Evolutionary conservation across 2,329 filamentous ascomycete species (phyloP).

Genomic region (Colletotrichum somersetense): DNA sequence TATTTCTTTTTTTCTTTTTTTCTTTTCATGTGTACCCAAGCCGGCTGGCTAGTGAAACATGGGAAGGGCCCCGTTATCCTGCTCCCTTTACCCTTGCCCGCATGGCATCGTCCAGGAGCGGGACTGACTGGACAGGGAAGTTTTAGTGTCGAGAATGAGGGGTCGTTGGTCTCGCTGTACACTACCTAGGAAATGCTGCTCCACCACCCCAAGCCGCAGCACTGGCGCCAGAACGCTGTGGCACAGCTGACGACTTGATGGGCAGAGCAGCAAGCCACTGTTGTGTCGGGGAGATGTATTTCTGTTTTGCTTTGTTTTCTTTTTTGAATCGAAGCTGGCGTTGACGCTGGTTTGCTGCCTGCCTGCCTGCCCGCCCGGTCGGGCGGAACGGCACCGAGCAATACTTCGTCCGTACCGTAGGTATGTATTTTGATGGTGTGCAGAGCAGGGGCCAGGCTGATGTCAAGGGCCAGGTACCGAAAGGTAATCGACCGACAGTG

Average conservation of each 20-base stretch:
- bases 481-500: conserved; percentile 21
- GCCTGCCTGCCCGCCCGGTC: too few species aligned
- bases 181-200: conserved; percentile 1
- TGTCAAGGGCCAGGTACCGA: conserved; percentile 29
- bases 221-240: conserved; percentile 22
- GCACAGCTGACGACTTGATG: conserved; percentile 10
- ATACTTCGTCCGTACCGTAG: conserved; percentile 19
- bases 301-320: neutral
- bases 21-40: conserved; percentile 12
- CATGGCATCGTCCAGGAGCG: conserved; percentile 17
- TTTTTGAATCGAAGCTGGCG: neutral
- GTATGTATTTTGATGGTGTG: conserved; percentile 9
- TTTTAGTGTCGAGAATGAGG: conserved; percentile 28
- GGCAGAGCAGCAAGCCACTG: neutral
- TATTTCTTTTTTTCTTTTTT: conserved; percentile 10
- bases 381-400: neutral
- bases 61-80: conserved; percentile 15
- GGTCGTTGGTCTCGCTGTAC: conserved; percentile 12
- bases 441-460: conserved; percentile 26
- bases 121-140: conserved; percentile 30
- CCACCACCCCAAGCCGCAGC: conserved; percentile 37
- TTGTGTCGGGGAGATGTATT: neutral
- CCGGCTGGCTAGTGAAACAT: conserved; percentile 41
- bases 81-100: neutral
- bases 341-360: conserved; percentile 5